Conservation (phyloP, 257 asterid genomes). For the Gentiana straminea region DNA sequence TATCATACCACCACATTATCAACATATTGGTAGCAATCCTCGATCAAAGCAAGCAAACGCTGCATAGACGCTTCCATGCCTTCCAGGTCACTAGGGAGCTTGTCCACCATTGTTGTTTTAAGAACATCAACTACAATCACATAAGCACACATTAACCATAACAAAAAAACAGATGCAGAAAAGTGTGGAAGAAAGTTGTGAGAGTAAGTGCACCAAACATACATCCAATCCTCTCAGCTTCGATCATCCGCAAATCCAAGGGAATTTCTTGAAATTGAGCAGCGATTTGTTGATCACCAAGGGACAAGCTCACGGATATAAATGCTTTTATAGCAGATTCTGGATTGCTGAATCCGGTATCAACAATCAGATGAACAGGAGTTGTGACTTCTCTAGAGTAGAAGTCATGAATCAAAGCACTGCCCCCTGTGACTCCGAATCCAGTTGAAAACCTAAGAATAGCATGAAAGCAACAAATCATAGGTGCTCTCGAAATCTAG, state of each 20-base stretch:
- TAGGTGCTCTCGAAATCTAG: too few relatives aligned
- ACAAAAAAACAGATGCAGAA: too few relatives aligned
- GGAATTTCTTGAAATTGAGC: constrained; percentile 94
- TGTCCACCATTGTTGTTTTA: constrained; percentile 70
- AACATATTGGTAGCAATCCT: constrained; percentile 72
- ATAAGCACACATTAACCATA: too few relatives aligned
- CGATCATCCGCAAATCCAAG: constrained; percentile 75
- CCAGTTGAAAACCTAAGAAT: constrained; percentile 77
- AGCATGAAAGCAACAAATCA: too few relatives aligned
- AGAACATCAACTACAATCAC: constrained; percentile 59
- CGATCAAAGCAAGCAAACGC: constrained; percentile 69
- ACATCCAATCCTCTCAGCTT: constrained; percentile 93
- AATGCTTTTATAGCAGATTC: constrained; percentile 58
- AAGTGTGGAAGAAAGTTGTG: background rate
- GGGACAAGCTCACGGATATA: constrained; percentile 44
- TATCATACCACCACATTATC: constrained; percentile 89
- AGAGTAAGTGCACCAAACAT: constrained; percentile 13
- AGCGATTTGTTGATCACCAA: constrained; percentile 90
- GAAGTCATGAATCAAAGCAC: constrained; percentile 77
- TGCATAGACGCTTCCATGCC: constrained; percentile 98
- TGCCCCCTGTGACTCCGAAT: constrained; percentile 59
- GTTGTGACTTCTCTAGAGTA: constrained; percentile 57
- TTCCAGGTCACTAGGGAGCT: constrained; percentile 83
- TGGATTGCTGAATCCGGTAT: constrained; percentile 51
- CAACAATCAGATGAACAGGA: constrained; percentile 82